Evolutionary conservation across 495 filamentous ascomycete genomes (phyloP).

Genomic region (Penicillium pulvis): DNA sequence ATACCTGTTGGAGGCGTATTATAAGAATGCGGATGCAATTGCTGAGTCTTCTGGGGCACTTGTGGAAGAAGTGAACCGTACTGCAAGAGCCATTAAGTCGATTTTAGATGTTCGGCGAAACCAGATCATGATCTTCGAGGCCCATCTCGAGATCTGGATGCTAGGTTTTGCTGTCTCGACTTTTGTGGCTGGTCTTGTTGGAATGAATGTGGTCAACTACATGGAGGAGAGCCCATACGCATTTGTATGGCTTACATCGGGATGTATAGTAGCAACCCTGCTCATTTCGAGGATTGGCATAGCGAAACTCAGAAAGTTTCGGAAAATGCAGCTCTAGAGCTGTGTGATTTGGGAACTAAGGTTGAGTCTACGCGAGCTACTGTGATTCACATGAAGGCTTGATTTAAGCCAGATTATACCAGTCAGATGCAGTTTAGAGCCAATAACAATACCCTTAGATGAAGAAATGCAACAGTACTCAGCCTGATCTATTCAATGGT

Average conservation of each 20-base stretch:
- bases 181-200: constrained; percentile 35
- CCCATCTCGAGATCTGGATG: constrained; percentile 36
- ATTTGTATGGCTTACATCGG: constrained; percentile 25
- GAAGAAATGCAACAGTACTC: not conserved
- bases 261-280: constrained; percentile 18
- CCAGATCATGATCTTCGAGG: constrained; percentile 40
- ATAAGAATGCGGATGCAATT: constrained; percentile 33
- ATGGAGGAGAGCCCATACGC: constrained; percentile 30
- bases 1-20: constrained; percentile 39
- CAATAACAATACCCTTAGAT: not conserved
- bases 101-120: constrained; percentile 36
- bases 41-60: constrained; percentile 27
- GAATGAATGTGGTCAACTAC: constrained; percentile 39
- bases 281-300: constrained; percentile 27
- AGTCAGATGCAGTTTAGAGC: not conserved
- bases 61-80: constrained; percentile 28
- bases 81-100: constrained; percentile 28
- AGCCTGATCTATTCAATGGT: not conserved
- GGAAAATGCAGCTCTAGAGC: constrained; percentile 24
- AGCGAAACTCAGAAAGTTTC: constrained; percentile 23
- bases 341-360: not conserved
- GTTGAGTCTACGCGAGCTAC: not conserved
- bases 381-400: not conserved
- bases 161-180: constrained; percentile 33
- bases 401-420: not conserved